Evolutionary conservation across 306 rosid genomes (phyloP), one percentile per base, ranked within the genome.

Genomic region (Ceratonia siliqua): DNA sequence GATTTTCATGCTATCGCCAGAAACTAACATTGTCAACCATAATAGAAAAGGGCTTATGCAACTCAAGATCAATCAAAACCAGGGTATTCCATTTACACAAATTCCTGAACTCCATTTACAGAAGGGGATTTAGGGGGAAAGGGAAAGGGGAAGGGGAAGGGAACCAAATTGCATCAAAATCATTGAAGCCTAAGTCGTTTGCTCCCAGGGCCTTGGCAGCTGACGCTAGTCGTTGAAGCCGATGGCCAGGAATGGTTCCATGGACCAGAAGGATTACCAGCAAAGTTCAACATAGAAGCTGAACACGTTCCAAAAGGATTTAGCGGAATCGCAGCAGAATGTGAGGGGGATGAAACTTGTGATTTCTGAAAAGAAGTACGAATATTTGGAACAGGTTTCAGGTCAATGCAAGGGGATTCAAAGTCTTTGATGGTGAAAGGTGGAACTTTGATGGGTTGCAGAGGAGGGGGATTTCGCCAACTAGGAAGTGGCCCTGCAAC

Each of bases 401-500:
- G 25, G 17, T 46, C 63, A n/a, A 52, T 15, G 65, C 15, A 41
- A 41, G 46, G 9, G 11, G 68, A 56, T 49, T 75, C 84, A 70
- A 71, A 62, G 15, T 85, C 82, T 67, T 74, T 76, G 52, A 89
- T 77, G 17, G 77, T 54, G 46, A 91, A 73, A 4, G 87, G 84
- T 45, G 96, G 98, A 64, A 91, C 68, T 20, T 84, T 85, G 62
- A 92, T 84, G 25, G 81, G 65, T 62, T 75, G 85, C 70, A 85
- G 13, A 36, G 95, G 91, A 5, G 97, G 98, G 1, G 97, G 97
- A 56, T 91, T 94, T 18, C 83, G 71, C 98, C 98, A 94, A 7
- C 54, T 79, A 2, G 98, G 98, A 78, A 94, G 90, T 2, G 93
- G 95, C 13, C 95, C 97, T 0, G 96, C 83, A 13, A 91, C 83